Base-by-base conservation (phyloP, 768 basidiomycete genomes). In the Podaxis sp. region DNA sequence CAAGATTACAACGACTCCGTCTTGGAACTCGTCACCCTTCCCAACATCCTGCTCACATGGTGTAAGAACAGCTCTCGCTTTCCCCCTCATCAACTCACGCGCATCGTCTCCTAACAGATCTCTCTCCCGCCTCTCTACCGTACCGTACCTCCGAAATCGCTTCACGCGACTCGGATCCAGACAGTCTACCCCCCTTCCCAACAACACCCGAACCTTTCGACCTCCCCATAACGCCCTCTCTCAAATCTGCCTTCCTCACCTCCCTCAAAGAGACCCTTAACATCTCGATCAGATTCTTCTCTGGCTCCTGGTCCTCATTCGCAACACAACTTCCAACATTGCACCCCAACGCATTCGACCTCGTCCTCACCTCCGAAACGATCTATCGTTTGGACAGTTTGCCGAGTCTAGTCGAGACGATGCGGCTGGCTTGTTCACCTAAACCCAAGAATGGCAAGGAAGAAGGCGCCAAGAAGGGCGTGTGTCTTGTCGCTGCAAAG, bases 1-100 rank as follows among this genome's bases (percentile, higher is more conserved):
- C 95, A 98, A 79, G 95, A 98, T 71, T 98, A 95, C 75, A 98
- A 98, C 70, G 73, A 77, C 0, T 85, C 88, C 5, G 92, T 93
- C 7, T 74, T 95, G 5, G 83, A 88, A 54, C 82, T 95, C 5
- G 86, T 91, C 18, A 91, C 91, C 0, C 73, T 90, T 16, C 90
- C 91, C 3, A 95, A 95, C 67, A 67, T 93, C 55, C 65, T 95
- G 25, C 77, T 94, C 23, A 76, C 86, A 47, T 94, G 92, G 91
- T 93, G 92, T 92, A 76, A 64, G 89, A 16, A 16, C 5, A 79
- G 46, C 44, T 56, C 42, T 46, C 25, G 14, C 2, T 25, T n/a
- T 32, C 35, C 16, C 18, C 23, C 21, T 36, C 61, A 5, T 18
- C n/a, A 10, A 46, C 23, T 59, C 50, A 59, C 54, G 36, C 40